Percentiles rank a stretch among this genome's conserved stretches.
Evolutionary conservation across 768 basidiomycete genomes (phyloP).

Genomic region (Xerocomus spinulosus): DNA sequence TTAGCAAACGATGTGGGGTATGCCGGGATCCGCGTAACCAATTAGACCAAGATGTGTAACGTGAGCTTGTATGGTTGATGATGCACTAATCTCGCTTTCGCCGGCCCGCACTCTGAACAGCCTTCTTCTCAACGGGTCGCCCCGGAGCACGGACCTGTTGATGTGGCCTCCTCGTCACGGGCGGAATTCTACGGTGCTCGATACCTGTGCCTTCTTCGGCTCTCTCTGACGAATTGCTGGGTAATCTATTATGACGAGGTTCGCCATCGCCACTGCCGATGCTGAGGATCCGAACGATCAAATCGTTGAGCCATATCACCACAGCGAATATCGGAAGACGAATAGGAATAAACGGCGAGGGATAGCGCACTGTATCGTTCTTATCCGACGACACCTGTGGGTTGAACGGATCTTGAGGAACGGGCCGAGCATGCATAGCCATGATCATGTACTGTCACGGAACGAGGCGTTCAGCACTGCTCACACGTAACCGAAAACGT

Average conservation of each 20-base stretch:
- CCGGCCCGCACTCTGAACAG: slow-evolving; percentile 33
- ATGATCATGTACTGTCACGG: slow-evolving; percentile 70
- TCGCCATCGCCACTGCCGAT: slow-evolving; percentile 39
- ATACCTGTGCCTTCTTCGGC: slow-evolving; percentile 57
- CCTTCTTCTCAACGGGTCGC: slow-evolving; percentile 12
- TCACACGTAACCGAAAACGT: neutral
- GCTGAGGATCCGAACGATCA: slow-evolving; percentile 58
- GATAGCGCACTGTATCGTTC: slow-evolving; percentile 48
- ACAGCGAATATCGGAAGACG: slow-evolving; percentile 71
- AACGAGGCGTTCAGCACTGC: slow-evolving; percentile 1
- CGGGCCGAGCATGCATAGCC: slow-evolving; percentile 72
- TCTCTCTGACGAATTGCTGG: slow-evolving; percentile 51
- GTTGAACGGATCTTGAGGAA: slow-evolving; percentile 73
- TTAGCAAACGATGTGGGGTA: slow-evolving; percentile 13
- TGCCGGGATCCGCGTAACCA: slow-evolving; percentile 9
- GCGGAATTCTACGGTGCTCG: slow-evolving; percentile 17
- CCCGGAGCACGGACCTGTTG: slow-evolving; percentile 7
- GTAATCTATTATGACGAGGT: slow-evolving; percentile 24
- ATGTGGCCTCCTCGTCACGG: slow-evolving; percentile 5
- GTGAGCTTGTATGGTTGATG: slow-evolving; percentile 8
- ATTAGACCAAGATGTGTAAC: slow-evolving; percentile 10
- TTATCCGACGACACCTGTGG: slow-evolving; percentile 39
- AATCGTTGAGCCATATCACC: slow-evolving; percentile 73
- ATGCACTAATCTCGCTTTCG: slow-evolving; percentile 44
- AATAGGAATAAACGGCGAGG: slow-evolving; percentile 76